phyloP scores from a whole-genome alignment of 768 basidiomycete genomes.

The Pulveroboletus sp. region DNA sequence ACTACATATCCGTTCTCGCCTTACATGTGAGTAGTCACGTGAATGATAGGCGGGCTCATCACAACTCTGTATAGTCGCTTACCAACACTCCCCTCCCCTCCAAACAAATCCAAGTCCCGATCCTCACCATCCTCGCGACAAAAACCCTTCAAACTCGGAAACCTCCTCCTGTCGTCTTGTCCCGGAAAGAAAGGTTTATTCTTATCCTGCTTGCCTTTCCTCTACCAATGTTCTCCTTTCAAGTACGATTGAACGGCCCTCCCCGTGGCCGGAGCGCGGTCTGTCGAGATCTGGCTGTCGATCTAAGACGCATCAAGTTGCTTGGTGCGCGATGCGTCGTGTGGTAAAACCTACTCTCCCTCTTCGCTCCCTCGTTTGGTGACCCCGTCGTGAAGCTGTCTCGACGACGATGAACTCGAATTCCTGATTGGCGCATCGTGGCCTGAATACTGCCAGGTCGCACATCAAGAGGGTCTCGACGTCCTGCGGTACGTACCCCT shows the following conservation, averaged over 20 bases:
- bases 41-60: neutral
- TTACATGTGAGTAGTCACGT: conserved; percentile 12
- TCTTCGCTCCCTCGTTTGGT: neutral
- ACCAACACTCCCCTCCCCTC: conserved; percentile 16
- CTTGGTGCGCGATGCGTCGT: conserved; percentile 78
- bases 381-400: conserved; percentile 48
- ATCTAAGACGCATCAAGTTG: conserved; percentile 69
- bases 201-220: neutral
- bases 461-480: conserved; percentile 65
- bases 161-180: conserved; percentile 84
- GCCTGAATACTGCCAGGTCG: conserved; percentile 65
- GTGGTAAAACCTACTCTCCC: conserved; percentile 46
- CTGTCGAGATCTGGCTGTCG: conserved; percentile 74
- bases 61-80: conserved; percentile 10
- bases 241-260: conserved; percentile 71
- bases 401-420: conserved; percentile 79
- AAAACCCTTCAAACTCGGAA: conserved; percentile 55
- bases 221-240: neutral
- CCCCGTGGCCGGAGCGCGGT: conserved; percentile 77
- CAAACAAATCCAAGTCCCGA: conserved; percentile 15
- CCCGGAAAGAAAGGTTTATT: conserved; percentile 85
- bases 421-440: conserved; percentile 81
- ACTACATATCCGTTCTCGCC: conserved; percentile 14
- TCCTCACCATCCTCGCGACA: conserved; percentile 3
- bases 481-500: conserved; percentile 58